phyloP scores from a whole-genome alignment of 2,329 filamentous ascomycete species.

The Kalmusia sp. region DNA sequence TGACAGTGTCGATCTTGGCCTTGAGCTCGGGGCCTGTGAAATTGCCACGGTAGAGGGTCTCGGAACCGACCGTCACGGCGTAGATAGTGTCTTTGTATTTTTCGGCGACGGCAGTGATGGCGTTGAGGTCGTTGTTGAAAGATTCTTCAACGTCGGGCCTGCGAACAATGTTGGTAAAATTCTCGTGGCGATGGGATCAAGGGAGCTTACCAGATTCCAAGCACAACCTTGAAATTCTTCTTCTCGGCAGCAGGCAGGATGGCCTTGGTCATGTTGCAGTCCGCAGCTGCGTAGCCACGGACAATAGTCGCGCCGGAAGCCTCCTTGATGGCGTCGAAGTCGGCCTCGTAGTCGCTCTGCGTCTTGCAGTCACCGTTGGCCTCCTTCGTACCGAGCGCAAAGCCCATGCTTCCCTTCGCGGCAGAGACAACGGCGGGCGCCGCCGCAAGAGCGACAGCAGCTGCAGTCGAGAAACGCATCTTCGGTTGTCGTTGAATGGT shows the following conservation, averaged over 20 bases:
- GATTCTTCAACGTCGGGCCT: slow-evolving; percentile 70
- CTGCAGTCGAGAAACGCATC: slow-evolving; percentile 46
- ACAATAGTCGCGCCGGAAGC: slow-evolving; percentile 63
- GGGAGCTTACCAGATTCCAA: slow-evolving; percentile 69
- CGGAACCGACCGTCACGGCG: slow-evolving; percentile 74
- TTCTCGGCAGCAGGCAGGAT: slow-evolving; percentile 71
- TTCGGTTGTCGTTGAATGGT: slow-evolving; percentile 13
- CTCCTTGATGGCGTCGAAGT: slow-evolving; percentile 67
- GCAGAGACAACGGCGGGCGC: slow-evolving; percentile 59
- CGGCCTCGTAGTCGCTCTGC: slow-evolving; percentile 66
- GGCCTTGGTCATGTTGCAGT: slow-evolving; percentile 69
- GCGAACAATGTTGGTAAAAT: slow-evolving; percentile 2
- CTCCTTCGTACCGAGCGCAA: slow-evolving; percentile 71
- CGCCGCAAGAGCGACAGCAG: slow-evolving; percentile 38
- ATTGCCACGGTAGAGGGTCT: slow-evolving; percentile 73
- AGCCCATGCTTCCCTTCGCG: slow-evolving; percentile 64
- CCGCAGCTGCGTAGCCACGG: slow-evolving; percentile 70
- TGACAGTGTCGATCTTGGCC: slow-evolving; percentile 67
- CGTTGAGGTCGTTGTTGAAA: slow-evolving; percentile 66
- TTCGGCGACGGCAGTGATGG: slow-evolving; percentile 58
- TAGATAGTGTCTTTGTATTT: slow-evolving; percentile 66
- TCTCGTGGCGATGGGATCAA: neutral
- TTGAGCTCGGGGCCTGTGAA: slow-evolving; percentile 68
- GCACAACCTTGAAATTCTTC: slow-evolving; percentile 71
- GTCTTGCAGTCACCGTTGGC: slow-evolving; percentile 67